Base-by-base conservation (phyloP, 495 filamentous ascomycete species). In the Hypoxylon intermedium region DNA sequence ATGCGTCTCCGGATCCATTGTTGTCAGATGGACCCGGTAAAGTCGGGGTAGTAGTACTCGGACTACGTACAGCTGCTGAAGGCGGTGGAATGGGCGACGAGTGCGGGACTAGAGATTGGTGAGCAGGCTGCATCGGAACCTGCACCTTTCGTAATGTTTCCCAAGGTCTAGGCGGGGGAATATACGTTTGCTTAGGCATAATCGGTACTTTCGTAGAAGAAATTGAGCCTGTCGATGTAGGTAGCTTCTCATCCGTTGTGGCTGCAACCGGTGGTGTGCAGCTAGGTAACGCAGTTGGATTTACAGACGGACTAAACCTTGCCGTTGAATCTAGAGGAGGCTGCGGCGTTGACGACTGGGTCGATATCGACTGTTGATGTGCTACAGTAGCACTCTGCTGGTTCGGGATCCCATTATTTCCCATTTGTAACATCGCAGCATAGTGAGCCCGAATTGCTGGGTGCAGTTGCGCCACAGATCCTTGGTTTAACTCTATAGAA, bases 391-490 rank as follows among this genome's bases (percentile, higher is more conserved):
- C 16, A 45, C 45, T 47, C 41, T 51, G 28, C 28, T 63, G 65
- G 23, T 12, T 47, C 42, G 41, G 48, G 19, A 23, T 15, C 46
- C 69, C 71, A 1, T 50, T 19, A 28, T 75, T 67, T 12, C 67
- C 60, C 16, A 53, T 62, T 43, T 77, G 68, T 30, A 69, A 58
- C 62, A 72, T 69, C 6, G 72, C 58, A 0, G 65, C 52, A 34
- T 79, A 79, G 28, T 80, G 75, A 38, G 73, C 71, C 37, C 75
- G 72, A 24, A 77, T 81, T 20, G 77, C 76, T 41, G 78, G 78
- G 50, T 83, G 79, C 49, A 82, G 41, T 9, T 71, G 55, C 26
- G 67, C 53, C 12, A 54, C 40, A 33, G 58, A 54, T 30, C 58
- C 69, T 46, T 63, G 56, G 37, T 67, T 33, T 45, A 51, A 58